Base-by-base conservation (phyloP, 106 monocot species). In the Alisma plantagoaquatica region DNA sequence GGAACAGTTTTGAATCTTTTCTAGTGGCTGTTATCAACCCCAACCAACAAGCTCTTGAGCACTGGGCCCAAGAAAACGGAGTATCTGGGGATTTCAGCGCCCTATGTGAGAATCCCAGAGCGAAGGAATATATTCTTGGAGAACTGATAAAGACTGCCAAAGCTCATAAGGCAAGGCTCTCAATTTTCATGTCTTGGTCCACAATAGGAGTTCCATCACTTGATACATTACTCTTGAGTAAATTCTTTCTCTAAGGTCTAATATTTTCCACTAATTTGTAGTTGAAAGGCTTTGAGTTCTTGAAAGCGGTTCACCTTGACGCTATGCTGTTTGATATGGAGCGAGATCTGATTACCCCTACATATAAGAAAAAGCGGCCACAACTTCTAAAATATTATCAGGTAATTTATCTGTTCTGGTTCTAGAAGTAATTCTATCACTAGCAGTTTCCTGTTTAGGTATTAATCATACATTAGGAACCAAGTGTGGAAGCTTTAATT, bases 371-470 rank as follows among this genome's bases (percentile, higher is more conserved):
- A 65, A 94, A 94, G 70, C 71, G 87, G 45, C 84, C 87, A 20
- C 94, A 94, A 51, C 20, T 94, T 63, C 83, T 94, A 52, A 94
- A 87, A 57, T 70, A 94, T 52, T 94, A 87, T 33, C 77, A 94
- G 87, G 94, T 87, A 43, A 53, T 56, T 27, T 32, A 5, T 19
- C 23, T 44, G n/a, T n/a, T n/a, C n/a, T n/a, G n/a, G n/a, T n/a
- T n/a, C n/a, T n/a, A n/a, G n/a, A n/a, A n/a, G n/a, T n/a, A n/a
- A n/a, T n/a, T n/a, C n/a, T n/a, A n/a, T n/a, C n/a, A n/a, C n/a
- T n/a, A n/a, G n/a, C n/a, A n/a, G n/a, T n/a, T n/a, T n/a, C n/a
- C n/a, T n/a, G n/a, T n/a, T n/a, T n/a, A n/a, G n/a, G n/a, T n/a
- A n/a, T n/a, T n/a, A n/a, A n/a, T n/a, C n/a, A n/a, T n/a, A n/a